A percentile compares a stretch with the other conserved stretches of the same genome.
phyloP scores from a whole-genome alignment of 2,329 filamentous ascomycete species.

The Coniochaeta sp. region DNA sequence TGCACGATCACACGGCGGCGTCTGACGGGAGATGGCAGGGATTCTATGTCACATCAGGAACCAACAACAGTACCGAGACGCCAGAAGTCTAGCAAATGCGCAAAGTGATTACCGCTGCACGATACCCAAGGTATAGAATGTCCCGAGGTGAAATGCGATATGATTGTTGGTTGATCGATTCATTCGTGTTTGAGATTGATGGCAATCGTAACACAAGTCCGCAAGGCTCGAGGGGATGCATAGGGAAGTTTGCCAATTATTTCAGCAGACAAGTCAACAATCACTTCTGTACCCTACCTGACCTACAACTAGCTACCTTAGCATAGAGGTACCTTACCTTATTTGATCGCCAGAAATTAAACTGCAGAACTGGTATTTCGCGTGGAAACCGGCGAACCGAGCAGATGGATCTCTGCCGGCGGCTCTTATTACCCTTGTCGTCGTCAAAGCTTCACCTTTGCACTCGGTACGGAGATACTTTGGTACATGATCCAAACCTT shows the following conservation, averaged over 20 bases:
- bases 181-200: slow-evolving; percentile 2
- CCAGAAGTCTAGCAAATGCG: not conserved
- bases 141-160: not conserved
- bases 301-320: too few species aligned
- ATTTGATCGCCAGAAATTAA: too few species aligned
- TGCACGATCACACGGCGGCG: not conserved
- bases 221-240: not conserved
- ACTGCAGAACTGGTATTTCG: not conserved
- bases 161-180: not conserved
- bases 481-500: not conserved
- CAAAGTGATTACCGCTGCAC: not conserved
- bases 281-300: too few species aligned
- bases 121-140: not conserved
- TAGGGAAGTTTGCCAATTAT: too few species aligned
- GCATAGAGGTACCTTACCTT: too few species aligned
- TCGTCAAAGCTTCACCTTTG: not conserved
- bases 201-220: not conserved
- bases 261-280: too few species aligned
- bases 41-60: not conserved
- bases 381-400: not conserved
- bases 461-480: not conserved
- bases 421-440: not conserved
- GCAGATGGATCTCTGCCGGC: not conserved
- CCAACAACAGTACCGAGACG: not conserved
- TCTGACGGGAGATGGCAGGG: not conserved